These are phyloP conservation scores for Pisolithus microcarpus DNA, from an alignment of 768 basidiomycete genomes.

Conservation along the genomic window DNA sequence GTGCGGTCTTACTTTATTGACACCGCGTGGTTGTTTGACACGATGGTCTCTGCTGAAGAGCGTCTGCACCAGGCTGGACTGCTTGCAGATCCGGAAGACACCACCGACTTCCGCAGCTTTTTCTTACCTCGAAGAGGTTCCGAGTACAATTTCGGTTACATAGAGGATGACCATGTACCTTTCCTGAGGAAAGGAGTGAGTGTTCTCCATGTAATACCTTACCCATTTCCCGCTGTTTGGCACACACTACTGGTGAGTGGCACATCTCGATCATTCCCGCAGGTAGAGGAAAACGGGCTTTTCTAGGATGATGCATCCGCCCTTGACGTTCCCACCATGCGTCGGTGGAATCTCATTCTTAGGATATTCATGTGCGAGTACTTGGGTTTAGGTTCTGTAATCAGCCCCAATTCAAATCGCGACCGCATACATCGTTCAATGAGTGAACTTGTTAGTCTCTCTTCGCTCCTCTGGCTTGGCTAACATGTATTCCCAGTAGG, in stretches of 20 bases:
- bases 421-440: constrained; percentile 31
- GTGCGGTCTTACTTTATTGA: constrained; percentile 79
- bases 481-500: constrained; percentile 1
- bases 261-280: background rate
- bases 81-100: constrained; percentile 43
- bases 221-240: constrained; percentile 88
- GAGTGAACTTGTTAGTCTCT: constrained; percentile 41
- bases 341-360: constrained; percentile 83
- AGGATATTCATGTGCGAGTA: constrained; percentile 90
- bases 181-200: constrained; percentile 80
- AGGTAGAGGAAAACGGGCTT: constrained; percentile 1
- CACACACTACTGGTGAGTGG: constrained; percentile 63
- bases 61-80: constrained; percentile 60
- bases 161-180: constrained; percentile 92
- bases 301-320: constrained; percentile 83
- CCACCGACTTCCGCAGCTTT: constrained; percentile 49
- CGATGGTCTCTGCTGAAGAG: constrained; percentile 62
- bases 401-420: constrained; percentile 20
- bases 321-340: constrained; percentile 77
- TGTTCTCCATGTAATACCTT: constrained; percentile 82
- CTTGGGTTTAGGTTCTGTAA: constrained; percentile 55
- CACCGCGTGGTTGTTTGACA: constrained; percentile 91
- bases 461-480: background rate
- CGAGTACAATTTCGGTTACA: constrained; percentile 44
- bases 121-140: constrained; percentile 46